Percentiles rank a stretch among this genome's conserved stretches.
Conservation (phyloP, 345 rosid species). For the Boechera divaricarpa region DNA sequence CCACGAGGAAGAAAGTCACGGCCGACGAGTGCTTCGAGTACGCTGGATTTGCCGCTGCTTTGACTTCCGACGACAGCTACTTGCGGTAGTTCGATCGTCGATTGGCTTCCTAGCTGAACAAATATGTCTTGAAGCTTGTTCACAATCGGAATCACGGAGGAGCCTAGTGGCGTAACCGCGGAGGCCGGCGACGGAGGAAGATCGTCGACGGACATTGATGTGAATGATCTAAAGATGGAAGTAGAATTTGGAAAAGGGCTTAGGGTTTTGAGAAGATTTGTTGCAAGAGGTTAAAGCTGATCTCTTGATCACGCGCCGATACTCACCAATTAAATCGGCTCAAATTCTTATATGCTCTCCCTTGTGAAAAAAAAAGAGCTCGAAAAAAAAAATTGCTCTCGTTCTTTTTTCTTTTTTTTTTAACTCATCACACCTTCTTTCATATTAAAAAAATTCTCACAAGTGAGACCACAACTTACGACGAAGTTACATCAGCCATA, state of each 20-base stretch:
- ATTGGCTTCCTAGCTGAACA: conserved; percentile 87
- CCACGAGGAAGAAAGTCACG: conserved; percentile 96
- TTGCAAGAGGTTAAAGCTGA: background rate
- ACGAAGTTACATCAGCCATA: no score
- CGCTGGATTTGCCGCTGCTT: conserved; percentile 98
- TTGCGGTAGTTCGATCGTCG: conserved; percentile 90
- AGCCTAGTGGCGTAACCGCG: conserved; percentile 61
- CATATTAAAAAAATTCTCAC: no score
- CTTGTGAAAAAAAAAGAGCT: no score
- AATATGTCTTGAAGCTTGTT: conserved; percentile 95
- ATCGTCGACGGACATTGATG: conserved; percentile 31
- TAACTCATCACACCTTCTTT: no score
- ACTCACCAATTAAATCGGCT: no score
- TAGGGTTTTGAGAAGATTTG: conserved; percentile 18
- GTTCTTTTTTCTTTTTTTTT: no score
- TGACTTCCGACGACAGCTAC: conserved; percentile 97
- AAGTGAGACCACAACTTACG: no score
- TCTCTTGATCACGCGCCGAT: no score
- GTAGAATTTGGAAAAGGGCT: conserved; percentile 9
- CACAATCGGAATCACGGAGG: conserved; percentile 89
- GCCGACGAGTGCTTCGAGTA: conserved; percentile 92
- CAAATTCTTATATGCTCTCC: no score
- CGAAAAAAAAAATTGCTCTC: no score
- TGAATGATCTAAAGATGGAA: background rate
- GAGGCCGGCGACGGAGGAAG: conserved; percentile 16